These are phyloP conservation scores for Athelia sp. DNA, from an alignment of 1,284 basidiomycete species.

Conservation along the genomic window DNA sequence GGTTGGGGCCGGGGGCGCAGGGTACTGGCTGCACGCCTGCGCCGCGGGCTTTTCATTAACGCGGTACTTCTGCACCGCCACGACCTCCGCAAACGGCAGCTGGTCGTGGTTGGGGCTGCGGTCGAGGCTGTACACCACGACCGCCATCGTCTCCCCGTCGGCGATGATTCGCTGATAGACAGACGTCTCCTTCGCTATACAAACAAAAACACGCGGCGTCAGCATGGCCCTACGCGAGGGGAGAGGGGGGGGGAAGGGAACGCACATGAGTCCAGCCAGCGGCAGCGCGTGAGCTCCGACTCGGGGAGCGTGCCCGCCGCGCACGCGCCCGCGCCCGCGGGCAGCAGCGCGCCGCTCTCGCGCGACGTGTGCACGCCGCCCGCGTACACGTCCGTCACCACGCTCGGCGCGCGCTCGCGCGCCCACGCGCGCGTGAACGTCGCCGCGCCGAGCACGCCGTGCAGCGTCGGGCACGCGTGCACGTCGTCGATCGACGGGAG, in stretches of 20 bases:
- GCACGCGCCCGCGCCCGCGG: constrained; percentile 26
- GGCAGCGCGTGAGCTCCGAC: constrained; percentile 53
- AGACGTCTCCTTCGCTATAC: constrained; percentile 40
- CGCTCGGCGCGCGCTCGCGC: constrained; percentile 40
- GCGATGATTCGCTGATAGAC: constrained; percentile 66
- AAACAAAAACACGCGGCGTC: constrained; percentile 18
- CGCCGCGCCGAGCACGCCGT: constrained; percentile 60
- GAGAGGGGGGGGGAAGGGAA: constrained; percentile 3
- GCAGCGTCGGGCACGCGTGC: constrained; percentile 41
- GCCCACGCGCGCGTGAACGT: constrained; percentile 48
- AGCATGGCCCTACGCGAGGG: background rate
- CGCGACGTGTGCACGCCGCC: constrained; percentile 42
- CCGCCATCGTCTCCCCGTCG: constrained; percentile 56
- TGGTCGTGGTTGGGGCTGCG: constrained; percentile 34
- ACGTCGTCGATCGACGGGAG: constrained; percentile 45
- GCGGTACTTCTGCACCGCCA: constrained; percentile 48
- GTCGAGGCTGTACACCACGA: constrained; percentile 63
- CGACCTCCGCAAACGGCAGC: constrained; percentile 51
- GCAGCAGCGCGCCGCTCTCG: constrained; percentile 46
- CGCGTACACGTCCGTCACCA: constrained; percentile 54
- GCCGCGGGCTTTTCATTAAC: constrained; percentile 21
- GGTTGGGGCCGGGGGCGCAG: constrained; percentile 4
- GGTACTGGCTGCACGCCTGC: constrained; percentile 5
- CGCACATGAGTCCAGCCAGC: constrained; percentile 48
- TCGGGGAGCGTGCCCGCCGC: constrained; percentile 51